phyloP scores from a whole-genome alignment of 768 basidiomycete genomes.

The Lactarius hatsudake region DNA sequence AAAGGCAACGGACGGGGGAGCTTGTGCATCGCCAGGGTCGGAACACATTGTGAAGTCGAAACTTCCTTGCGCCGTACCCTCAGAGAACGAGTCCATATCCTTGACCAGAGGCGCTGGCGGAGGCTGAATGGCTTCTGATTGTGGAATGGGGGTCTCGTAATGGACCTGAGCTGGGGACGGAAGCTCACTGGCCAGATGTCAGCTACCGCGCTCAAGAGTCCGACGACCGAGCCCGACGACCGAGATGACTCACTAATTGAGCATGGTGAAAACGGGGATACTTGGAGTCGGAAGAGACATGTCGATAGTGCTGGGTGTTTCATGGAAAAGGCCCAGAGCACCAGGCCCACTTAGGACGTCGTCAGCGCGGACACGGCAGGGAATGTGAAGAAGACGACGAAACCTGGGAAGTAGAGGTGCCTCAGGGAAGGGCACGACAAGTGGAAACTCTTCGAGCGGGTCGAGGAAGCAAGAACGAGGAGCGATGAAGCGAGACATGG shows the following conservation, averaged over 20 bases:
- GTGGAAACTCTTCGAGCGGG: conserved; percentile 26
- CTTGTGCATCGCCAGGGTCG: conserved; percentile 14
- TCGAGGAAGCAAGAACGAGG: conserved; percentile 16
- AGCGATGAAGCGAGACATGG: conserved; percentile 14
- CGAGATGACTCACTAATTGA: conserved; percentile 21
- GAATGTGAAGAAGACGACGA: background rate
- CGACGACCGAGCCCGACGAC: background rate
- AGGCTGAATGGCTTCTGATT: conserved; percentile 29
- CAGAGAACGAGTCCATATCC: conserved; percentile 60
- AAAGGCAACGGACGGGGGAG: conserved; percentile 24
- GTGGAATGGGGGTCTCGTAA: conserved; percentile 16
- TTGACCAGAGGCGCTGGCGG: conserved; percentile 50
- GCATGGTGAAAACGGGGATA: conserved; percentile 7
- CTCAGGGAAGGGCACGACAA: conserved; percentile 25
- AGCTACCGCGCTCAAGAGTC: background rate
- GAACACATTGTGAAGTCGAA: conserved; percentile 45
- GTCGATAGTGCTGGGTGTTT: conserved; percentile 27
- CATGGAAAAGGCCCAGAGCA: conserved; percentile 26
- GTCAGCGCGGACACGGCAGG: conserved; percentile 3
- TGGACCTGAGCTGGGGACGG: conserved; percentile 13
- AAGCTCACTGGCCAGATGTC: conserved; percentile 10
- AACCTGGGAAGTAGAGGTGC: conserved; percentile 21
- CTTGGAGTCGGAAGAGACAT: conserved; percentile 23
- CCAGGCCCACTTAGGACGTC: conserved; percentile 21
- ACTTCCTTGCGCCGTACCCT: conserved; percentile 51